Conservation (phyloP, 257 asterid genomes). For the Solanum medicagineum region DNA sequence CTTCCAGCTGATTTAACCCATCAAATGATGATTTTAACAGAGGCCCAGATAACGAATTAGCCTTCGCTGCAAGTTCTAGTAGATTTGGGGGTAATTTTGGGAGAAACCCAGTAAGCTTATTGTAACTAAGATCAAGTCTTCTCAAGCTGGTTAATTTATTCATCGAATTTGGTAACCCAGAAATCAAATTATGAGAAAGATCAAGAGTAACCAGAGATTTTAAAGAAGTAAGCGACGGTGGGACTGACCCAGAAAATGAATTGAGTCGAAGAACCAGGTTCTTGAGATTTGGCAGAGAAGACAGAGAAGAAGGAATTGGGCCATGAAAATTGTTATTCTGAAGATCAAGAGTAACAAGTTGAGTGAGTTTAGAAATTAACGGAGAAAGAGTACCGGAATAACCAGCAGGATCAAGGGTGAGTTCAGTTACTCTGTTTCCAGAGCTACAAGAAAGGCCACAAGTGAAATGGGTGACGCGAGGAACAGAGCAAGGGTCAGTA, state of each 20-base stretch:
- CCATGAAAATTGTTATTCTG: constrained; percentile 60
- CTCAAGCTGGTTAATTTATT: constrained; percentile 27
- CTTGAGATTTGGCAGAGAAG: constrained; percentile 32
- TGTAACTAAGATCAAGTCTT: constrained; percentile 62
- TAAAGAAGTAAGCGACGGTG: constrained; percentile 39
- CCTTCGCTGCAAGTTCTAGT: constrained; percentile 48
- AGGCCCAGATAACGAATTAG: constrained; percentile 51
- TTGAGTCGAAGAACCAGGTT: constrained; percentile 56
- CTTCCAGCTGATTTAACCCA: constrained; percentile 43
- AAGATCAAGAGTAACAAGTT: constrained; percentile 60
- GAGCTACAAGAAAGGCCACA: constrained; percentile 64
- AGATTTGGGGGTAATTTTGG: constrained; percentile 67
- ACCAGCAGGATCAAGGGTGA: constrained; percentile 83
- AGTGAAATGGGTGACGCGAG: constrained; percentile 59
- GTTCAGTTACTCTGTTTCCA: constrained; percentile 52
- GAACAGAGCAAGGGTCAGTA: constrained; percentile 74
- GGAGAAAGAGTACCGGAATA: constrained; percentile 65
- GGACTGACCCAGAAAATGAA: constrained; percentile 62
- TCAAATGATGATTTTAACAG: constrained; percentile 32
- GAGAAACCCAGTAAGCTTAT: constrained; percentile 52
- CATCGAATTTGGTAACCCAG: constrained; percentile 43
- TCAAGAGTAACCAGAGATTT: constrained; percentile 44
- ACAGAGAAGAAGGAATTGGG: constrained; percentile 42
- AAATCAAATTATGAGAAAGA: constrained; percentile 47
- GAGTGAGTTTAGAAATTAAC: constrained; percentile 48